phyloP scores from a whole-genome alignment of 305 asterid species.

The Solanum hybrid region DNA sequence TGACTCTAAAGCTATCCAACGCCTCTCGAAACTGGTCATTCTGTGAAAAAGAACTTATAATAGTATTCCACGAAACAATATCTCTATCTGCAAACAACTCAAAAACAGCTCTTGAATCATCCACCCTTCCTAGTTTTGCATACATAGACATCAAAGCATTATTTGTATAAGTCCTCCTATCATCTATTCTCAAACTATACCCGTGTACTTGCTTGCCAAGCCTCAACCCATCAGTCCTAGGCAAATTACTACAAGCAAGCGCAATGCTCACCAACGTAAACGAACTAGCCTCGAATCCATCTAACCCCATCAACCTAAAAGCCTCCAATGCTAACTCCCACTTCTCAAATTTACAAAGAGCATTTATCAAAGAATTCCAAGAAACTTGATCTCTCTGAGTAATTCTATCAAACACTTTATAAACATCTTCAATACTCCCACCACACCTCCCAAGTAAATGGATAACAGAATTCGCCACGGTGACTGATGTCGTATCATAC shows the following conservation, averaged over 20 bases:
- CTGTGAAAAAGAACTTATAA: constrained; percentile 51
- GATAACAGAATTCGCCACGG: constrained; percentile 63
- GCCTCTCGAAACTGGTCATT: constrained; percentile 51
- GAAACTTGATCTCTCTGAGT: constrained; percentile 70
- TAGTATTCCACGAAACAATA: constrained; percentile 83
- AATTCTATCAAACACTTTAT: constrained; percentile 66
- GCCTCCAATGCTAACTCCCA: constrained; percentile 76
- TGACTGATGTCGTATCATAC: constrained; percentile 35
- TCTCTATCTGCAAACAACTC: constrained; percentile 37
- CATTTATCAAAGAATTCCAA: constrained; percentile 74
- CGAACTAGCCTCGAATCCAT: constrained; percentile 52
- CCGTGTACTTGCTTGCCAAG: constrained; percentile 82
- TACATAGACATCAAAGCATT: constrained; percentile 81
- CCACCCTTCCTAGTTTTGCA: constrained; percentile 57
- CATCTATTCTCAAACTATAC: constrained; percentile 46
- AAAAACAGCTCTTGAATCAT: constrained; percentile 45
- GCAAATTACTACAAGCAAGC: constrained; percentile 67
- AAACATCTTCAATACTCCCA: constrained; percentile 30
- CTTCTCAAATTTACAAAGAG: constrained; percentile 50
- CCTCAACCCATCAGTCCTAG: constrained; percentile 39
- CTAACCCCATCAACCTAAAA: constrained; percentile 48
- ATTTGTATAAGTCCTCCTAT: constrained; percentile 52
- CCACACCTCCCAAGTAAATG: constrained; percentile 60
- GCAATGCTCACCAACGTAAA: constrained; percentile 68
- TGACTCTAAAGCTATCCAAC: constrained; percentile 36